Conservation (phyloP, 371 early-diverging fungal species). For the Entomophthora muscae region DNA sequence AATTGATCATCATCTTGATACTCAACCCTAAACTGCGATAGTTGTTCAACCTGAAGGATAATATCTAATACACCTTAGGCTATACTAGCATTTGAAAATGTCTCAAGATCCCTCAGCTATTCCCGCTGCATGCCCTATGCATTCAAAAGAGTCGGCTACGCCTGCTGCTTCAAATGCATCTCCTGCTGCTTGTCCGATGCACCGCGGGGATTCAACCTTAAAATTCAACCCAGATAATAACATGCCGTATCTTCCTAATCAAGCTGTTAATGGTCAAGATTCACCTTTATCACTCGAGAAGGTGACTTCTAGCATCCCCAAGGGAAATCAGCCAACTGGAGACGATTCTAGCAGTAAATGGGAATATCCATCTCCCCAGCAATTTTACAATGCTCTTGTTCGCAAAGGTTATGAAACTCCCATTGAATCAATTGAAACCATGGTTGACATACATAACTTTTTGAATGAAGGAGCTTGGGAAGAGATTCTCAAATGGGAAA, state of each 20-base stretch:
- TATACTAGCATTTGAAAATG: no score
- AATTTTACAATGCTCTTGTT: conserved; percentile 84
- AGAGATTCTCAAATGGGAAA: conserved; percentile 82
- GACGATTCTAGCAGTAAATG: conserved; percentile 30
- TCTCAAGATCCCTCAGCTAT: no score
- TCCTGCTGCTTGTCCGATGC: conserved; percentile 8
- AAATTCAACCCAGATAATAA: conserved; percentile 42
- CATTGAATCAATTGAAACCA: conserved; percentile 47
- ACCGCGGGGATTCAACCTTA: conserved; percentile 10
- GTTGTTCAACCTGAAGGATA: no score
- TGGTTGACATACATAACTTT: conserved; percentile 72
- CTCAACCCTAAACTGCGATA: no score
- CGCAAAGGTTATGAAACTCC: conserved; percentile 72
- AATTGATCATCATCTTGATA: no score
- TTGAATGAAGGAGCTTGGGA: conserved; percentile 89
- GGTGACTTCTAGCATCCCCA: conserved; percentile 53
- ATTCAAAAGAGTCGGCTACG: neutral
- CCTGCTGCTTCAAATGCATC: neutral
- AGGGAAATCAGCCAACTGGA: conserved; percentile 14
- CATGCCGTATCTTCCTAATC: conserved; percentile 57
- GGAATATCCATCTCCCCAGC: conserved; percentile 92
- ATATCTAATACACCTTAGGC: no score
- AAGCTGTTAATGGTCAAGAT: conserved; percentile 31
- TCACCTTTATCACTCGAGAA: conserved; percentile 32
- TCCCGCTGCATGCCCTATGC: neutral